Conservation (phyloP, 768 basidiomycete genomes). For the Amanita pseudoporphyria region DNA sequence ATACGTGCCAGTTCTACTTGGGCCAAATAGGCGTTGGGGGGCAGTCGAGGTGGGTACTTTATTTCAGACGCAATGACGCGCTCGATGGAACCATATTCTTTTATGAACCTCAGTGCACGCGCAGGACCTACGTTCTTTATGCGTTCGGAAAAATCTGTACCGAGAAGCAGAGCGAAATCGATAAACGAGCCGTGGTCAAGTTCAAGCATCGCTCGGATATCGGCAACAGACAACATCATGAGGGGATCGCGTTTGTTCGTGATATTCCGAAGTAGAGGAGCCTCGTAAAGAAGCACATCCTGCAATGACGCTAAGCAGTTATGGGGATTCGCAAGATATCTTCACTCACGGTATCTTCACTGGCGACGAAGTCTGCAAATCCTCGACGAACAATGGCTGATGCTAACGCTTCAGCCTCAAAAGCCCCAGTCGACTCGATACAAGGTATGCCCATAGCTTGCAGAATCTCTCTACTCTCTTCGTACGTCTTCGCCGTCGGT, state of each 20-base stretch:
- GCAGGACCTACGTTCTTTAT: constrained; percentile 76
- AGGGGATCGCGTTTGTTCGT: constrained; percentile 53
- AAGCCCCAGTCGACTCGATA: constrained; percentile 54
- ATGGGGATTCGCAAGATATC: constrained; percentile 1
- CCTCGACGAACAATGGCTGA: constrained; percentile 68
- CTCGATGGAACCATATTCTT: constrained; percentile 65
- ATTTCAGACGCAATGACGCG: constrained; percentile 42
- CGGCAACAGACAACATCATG: constrained; percentile 49
- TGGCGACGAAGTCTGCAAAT: constrained; percentile 78
- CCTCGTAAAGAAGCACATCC: constrained; percentile 81
- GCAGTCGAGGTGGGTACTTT: constrained; percentile 41
- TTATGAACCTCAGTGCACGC: constrained; percentile 70
- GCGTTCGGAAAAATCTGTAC: constrained; percentile 85
- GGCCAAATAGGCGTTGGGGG: constrained; percentile 44
- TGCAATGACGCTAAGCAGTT: constrained; percentile 15
- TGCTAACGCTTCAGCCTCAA: constrained; percentile 84
- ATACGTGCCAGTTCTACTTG: constrained; percentile 53
- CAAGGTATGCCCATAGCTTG: constrained; percentile 77
- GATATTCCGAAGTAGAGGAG: constrained; percentile 72
- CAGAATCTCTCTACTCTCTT: constrained; percentile 60
- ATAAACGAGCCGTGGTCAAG: constrained; percentile 54
- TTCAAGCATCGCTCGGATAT: constrained; percentile 46
- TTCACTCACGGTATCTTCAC: constrained; percentile 70
- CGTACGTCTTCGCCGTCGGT: constrained; percentile 59
- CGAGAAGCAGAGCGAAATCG: constrained; percentile 81